These are phyloP conservation scores for Termitomyces sp. DNA, from an alignment of 768 basidiomycete species.

Conservation along the genomic window DNA sequence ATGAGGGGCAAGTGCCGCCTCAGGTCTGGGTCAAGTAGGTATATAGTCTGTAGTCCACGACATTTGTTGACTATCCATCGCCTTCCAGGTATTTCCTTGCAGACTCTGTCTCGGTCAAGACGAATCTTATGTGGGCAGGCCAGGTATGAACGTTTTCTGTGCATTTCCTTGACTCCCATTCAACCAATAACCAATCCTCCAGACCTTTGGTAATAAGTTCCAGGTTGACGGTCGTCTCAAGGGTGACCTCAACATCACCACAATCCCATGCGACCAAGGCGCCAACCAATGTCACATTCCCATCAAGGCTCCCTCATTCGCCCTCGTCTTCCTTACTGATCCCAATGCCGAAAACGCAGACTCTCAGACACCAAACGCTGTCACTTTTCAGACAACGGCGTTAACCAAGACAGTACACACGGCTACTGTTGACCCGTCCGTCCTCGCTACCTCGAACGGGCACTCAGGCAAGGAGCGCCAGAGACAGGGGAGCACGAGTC, in stretches of 20 bases:
- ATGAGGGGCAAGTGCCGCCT: conserved; percentile 42
- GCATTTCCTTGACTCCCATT: not conserved
- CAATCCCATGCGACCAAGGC: conserved; percentile 55
- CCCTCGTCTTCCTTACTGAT: conserved; percentile 68
- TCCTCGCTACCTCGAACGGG: conserved; percentile 55
- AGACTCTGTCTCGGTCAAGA: conserved; percentile 53
- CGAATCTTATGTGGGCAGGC: conserved; percentile 75
- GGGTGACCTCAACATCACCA: conserved; percentile 54
- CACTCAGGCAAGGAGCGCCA: conserved; percentile 27
- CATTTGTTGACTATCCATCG: not conserved
- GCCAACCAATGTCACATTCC: conserved; percentile 56
- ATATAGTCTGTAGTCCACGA: conserved; percentile 42
- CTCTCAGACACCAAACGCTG: conserved; percentile 24
- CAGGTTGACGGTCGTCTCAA: conserved; percentile 66
- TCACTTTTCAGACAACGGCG: conserved; percentile 58
- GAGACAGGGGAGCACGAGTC: conserved; percentile 30
- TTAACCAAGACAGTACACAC: conserved; percentile 52
- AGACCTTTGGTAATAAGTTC: conserved; percentile 64
- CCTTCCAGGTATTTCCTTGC: conserved; percentile 53
- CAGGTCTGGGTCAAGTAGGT: conserved; percentile 33
- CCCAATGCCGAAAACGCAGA: conserved; percentile 26
- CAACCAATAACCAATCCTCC: not conserved
- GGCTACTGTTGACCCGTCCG: conserved; percentile 48
- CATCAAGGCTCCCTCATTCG: conserved; percentile 71
- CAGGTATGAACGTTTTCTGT: conserved; percentile 43